These are phyloP conservation scores for Kwoniella shandongensis DNA, from an alignment of 768 basidiomycete species.

Conservation along the genomic window DNA sequence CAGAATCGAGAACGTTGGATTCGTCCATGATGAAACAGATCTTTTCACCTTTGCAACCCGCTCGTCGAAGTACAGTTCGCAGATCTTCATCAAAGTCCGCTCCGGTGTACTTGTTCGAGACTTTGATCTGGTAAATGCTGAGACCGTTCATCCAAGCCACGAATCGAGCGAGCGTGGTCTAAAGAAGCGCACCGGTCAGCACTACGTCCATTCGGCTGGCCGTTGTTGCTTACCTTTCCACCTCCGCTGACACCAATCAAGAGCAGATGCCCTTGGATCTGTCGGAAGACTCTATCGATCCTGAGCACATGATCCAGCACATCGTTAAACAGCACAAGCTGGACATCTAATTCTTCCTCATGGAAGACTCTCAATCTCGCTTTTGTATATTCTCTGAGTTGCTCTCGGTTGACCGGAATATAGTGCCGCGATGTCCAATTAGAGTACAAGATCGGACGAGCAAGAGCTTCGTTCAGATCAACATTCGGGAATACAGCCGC, in stretches of 20 bases:
- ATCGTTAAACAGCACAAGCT: conserved; percentile 96
- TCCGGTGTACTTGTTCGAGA: conserved; percentile 97
- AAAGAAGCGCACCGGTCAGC: conserved; percentile 19
- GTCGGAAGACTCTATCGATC: conserved; percentile 98
- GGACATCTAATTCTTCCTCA: conserved; percentile 97
- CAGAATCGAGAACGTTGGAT: conserved; percentile 97
- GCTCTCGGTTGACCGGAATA: conserved; percentile 89
- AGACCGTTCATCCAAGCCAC: conserved; percentile 99
- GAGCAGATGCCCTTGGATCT: conserved; percentile 92
- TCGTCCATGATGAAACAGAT: conserved; percentile 99
- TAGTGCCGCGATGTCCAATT: conserved; percentile 99
- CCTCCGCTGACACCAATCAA: conserved; percentile 97
- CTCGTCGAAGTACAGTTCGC: conserved; percentile 85
- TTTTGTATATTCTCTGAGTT: conserved; percentile 92
- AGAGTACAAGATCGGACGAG: conserved; percentile 90
- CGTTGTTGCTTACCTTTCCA: conserved; percentile 71
- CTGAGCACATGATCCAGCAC: conserved; percentile 96
- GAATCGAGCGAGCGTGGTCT: conserved; percentile 97
- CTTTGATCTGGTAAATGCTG: conserved; percentile 99
- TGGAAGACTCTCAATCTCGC: conserved; percentile 97
- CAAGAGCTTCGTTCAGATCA: conserved; percentile 78
- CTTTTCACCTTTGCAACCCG: conserved; percentile 98
- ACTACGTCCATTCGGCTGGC: background rate
- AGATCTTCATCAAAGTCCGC: conserved; percentile 99
- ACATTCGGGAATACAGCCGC: conserved; percentile 91